Conservation (phyloP, 441 rosid genomes). For the Corymbia calophylla region DNA sequence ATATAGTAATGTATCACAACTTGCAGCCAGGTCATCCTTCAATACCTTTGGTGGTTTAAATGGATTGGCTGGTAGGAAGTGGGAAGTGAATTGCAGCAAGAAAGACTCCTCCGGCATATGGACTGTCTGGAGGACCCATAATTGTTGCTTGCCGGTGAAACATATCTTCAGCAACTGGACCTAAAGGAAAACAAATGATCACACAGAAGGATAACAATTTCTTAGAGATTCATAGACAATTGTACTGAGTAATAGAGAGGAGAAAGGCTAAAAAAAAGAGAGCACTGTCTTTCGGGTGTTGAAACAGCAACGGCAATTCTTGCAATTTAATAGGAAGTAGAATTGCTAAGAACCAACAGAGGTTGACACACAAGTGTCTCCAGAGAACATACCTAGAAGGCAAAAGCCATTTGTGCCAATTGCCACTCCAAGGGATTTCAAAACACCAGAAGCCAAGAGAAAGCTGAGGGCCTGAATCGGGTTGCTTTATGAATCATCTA, state of each 20-base stretch:
- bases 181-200: neutral
- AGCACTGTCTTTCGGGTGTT: fast-evolving
- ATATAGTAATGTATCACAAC: neutral
- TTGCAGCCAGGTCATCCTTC: neutral
- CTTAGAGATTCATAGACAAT: neutral
- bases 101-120: neutral
- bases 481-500: neutral
- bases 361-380: neutral
- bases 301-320: neutral
- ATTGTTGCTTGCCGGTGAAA: neutral
- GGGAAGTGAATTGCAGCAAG: neutral
- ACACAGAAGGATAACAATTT: neutral
- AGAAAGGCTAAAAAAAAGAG: neutral
- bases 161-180: neutral
- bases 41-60: neutral
- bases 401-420: neutral
- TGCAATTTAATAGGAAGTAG: neutral
- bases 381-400: neutral
- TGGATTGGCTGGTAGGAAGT: neutral
- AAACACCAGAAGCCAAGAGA: neutral
- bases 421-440: neutral
- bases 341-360: neutral
- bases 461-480: neutral
- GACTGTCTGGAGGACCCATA: neutral
- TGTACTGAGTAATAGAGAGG: neutral